Evolutionary conservation across 2,329 filamentous ascomycete species (phyloP).

Genomic region (Sordariomycetes sp.): DNA sequence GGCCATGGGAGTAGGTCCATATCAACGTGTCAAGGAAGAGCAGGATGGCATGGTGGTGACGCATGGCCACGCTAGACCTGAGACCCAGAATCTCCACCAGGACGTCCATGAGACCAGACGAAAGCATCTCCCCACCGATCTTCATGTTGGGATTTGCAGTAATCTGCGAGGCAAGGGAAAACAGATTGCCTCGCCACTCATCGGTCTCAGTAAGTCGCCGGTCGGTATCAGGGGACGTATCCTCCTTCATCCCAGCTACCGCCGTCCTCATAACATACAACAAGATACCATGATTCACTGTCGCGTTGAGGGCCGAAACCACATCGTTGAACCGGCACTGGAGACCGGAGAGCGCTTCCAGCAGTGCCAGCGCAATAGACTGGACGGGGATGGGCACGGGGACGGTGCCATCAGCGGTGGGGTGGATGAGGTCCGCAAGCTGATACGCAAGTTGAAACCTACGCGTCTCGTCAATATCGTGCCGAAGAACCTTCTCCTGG

Average conservation of each 20-base stretch:
- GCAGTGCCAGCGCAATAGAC: constrained; percentile 66
- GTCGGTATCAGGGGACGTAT: constrained; percentile 40
- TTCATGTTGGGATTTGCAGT: constrained; percentile 32
- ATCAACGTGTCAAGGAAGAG: constrained; percentile 83
- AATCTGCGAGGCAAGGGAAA: constrained; percentile 76
- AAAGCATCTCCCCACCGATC: constrained; percentile 73
- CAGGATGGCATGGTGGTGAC: constrained; percentile 74
- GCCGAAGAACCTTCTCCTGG: constrained; percentile 71
- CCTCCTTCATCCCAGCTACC: constrained; percentile 65
- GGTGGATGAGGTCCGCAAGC: constrained; percentile 82
- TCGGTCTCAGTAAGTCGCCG: constrained; percentile 59
- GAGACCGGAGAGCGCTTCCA: constrained; percentile 79
- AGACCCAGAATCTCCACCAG: constrained; percentile 81
- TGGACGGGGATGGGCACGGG: constrained; percentile 68
- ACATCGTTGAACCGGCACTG: constrained; percentile 71
- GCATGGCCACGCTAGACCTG: constrained; percentile 70
- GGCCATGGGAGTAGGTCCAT: constrained; percentile 74
- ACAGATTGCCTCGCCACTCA: constrained; percentile 83
- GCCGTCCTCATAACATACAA: constrained; percentile 89
- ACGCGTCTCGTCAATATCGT: constrained; percentile 82
- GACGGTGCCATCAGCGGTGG: constrained; percentile 57
- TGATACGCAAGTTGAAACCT: constrained; percentile 86
- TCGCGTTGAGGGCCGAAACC: constrained; percentile 82
- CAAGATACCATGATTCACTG: constrained; percentile 90
- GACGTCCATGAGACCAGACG: constrained; percentile 80